These are phyloP conservation scores for Breviolum minutum DNA, from an alignment of 73 alveolate species.

Conservation along the genomic window DNA sequence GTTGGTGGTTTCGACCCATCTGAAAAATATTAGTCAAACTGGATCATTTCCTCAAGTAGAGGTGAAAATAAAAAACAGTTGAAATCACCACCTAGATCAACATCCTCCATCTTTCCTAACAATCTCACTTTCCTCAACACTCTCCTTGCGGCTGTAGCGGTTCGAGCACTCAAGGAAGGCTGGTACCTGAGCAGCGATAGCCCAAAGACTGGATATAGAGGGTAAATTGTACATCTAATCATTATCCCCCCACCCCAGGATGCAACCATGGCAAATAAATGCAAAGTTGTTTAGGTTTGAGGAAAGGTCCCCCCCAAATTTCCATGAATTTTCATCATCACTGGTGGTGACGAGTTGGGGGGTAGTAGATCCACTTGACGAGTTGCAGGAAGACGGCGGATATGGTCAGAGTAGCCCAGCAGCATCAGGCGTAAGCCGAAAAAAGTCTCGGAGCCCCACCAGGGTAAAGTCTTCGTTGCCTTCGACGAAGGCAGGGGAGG, in stretches of 20 bases:
- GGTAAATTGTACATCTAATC: too few species aligned
- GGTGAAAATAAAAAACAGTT: too few species aligned
- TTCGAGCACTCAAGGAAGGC: conserved; percentile 27
- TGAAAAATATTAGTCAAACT: background rate
- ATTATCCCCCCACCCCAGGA: background rate
- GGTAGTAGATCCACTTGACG: background rate
- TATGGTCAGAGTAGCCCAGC: background rate
- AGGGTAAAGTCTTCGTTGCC: background rate
- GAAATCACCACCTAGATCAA: too few species aligned
- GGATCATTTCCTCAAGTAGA: too few species aligned
- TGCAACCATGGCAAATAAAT: background rate
- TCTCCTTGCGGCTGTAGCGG: conserved; percentile 33
- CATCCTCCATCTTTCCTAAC: background rate
- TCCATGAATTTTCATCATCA: background rate
- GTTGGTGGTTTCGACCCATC: background rate
- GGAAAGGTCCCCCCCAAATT: background rate
- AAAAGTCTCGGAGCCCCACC: conserved; percentile 52
- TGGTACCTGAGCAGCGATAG: background rate
- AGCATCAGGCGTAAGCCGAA: conserved; percentile 19
- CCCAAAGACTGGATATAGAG: background rate
- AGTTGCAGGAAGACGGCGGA: conserved; percentile 28
- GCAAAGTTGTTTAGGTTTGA: background rate
- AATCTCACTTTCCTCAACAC: background rate
- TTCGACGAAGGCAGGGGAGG: background rate
- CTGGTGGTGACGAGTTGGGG: background rate